These are phyloP conservation scores for Stagonosporopsis rhizophila DNA, from an alignment of 2,329 filamentous ascomycete genomes.

Conservation along the genomic window DNA sequence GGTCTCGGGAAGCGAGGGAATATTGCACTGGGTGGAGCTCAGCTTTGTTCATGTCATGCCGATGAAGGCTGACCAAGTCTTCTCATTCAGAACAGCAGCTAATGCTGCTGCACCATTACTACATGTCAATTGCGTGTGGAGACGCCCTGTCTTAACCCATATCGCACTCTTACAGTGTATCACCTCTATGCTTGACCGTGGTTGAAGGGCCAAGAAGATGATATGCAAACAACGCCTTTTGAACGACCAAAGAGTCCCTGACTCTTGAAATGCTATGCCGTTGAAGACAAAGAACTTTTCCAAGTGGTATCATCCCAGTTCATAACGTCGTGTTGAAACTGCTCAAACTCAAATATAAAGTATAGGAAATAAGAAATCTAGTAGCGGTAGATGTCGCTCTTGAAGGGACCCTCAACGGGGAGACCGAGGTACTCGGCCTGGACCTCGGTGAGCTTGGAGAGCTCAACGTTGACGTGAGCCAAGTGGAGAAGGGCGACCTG, in stretches of 20 bases:
- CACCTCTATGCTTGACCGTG: slow-evolving; percentile 42
- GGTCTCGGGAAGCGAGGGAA: background rate
- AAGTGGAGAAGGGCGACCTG: slow-evolving; percentile 96
- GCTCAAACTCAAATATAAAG: slow-evolving; percentile 29
- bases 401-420: slow-evolving; percentile 87
- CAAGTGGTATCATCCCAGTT: slow-evolving; percentile 62
- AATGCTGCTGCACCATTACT: slow-evolving; percentile 26
- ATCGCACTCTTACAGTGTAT: slow-evolving; percentile 41
- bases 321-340: slow-evolving; percentile 66
- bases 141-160: slow-evolving; percentile 26
- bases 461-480: slow-evolving; percentile 91
- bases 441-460: slow-evolving; percentile 81
- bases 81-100: slow-evolving; percentile 23
- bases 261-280: slow-evolving; percentile 58
- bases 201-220: slow-evolving; percentile 50
- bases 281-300: slow-evolving; percentile 67
- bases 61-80: slow-evolving; percentile 18
- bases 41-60: slow-evolving; percentile 11
- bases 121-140: slow-evolving; percentile 28
- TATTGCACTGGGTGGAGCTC: background rate
- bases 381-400: slow-evolving; percentile 81
- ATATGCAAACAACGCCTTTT: slow-evolving; percentile 49
- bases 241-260: slow-evolving; percentile 40
- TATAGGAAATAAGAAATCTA: slow-evolving; percentile 45
- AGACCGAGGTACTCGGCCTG: slow-evolving; percentile 97